Conservation (phyloP, 352 stramenopile genomes). For the Globisporangium spinosum region DNA sequence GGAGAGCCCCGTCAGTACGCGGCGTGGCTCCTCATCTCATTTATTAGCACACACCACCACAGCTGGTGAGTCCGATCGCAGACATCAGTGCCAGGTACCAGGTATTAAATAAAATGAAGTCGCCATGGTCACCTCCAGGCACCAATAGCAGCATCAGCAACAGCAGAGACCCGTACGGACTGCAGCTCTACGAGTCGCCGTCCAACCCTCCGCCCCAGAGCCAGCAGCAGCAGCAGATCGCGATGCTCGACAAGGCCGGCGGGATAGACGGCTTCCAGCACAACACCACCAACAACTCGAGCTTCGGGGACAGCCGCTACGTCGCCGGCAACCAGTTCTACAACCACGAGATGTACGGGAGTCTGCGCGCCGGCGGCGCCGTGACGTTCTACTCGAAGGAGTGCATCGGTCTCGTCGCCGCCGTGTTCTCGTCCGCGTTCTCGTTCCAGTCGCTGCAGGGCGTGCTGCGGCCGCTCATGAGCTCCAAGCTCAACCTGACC, state of each 20-base stretch:
- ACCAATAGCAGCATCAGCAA: background rate
- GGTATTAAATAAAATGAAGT: slow-evolving; percentile 6
- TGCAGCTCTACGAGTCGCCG: slow-evolving; percentile 18
- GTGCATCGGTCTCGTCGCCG: slow-evolving; percentile 20
- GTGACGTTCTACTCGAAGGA: slow-evolving; percentile 21
- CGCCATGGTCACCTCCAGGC: slow-evolving; percentile 6
- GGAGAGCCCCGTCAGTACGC: background rate
- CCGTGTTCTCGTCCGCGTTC: slow-evolving; percentile 22
- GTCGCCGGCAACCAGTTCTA: slow-evolving; percentile 33
- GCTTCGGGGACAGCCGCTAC: slow-evolving; percentile 11
- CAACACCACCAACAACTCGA: background rate
- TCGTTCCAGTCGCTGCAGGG: slow-evolving; percentile 18
- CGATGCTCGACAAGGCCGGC: slow-evolving; percentile 12
- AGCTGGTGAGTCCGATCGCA: background rate
- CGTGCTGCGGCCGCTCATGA: slow-evolving; percentile 19
- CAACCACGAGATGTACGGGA: slow-evolving; percentile 53
- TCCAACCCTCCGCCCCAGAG: background rate
- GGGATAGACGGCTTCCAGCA: background rate
- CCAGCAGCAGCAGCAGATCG: slow-evolving; percentile 4
- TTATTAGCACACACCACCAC: background rate
- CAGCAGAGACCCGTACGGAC: slow-evolving; percentile 1
- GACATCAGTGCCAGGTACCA: background rate
- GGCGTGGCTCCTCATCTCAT: background rate
- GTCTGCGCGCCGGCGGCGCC: slow-evolving; percentile 25
- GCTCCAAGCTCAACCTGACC: slow-evolving; percentile 18